Conservation (phyloP, 164 flowering plant species). For the Liriodendron chinense region DNA sequence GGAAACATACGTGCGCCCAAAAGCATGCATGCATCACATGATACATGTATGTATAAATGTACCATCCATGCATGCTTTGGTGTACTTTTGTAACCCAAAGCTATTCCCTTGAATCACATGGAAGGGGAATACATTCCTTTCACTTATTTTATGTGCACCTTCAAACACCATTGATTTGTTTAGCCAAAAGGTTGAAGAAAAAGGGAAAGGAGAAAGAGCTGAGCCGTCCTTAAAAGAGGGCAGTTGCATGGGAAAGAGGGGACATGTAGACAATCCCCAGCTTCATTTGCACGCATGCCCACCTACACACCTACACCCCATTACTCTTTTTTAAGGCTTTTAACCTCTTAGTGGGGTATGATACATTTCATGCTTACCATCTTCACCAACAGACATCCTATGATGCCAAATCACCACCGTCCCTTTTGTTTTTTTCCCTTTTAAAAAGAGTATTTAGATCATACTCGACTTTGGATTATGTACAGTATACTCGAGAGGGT, state of each 20-base stretch:
- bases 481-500: background rate
- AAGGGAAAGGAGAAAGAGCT: conserved; percentile 7
- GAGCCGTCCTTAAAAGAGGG: conserved; percentile 33
- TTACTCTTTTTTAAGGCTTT: background rate
- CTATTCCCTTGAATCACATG: background rate
- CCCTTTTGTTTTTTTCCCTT: conserved; percentile 3
- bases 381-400: conserved; percentile 24
- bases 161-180: conserved; percentile 5
- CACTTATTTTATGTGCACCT: background rate
- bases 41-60: background rate
- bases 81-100: background rate
- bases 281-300: conserved; percentile 44
- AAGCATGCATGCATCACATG: background rate
- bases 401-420: conserved; percentile 17
- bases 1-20: no score
- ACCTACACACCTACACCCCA: conserved; percentile 16
- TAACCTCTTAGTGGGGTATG: conserved; percentile 4
- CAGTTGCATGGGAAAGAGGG: conserved; percentile 34
- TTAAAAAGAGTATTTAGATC: conserved; percentile 6
- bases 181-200: conserved; percentile 7
- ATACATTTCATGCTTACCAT: conserved; percentile 33
- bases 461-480: conserved; percentile 1
- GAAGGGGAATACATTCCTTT: conserved; percentile 7
- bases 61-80: background rate
- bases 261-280: conserved; percentile 35